These are phyloP conservation scores for Cladosporium cucumerinum DNA, from an alignment of 2,329 filamentous ascomycete genomes.

Conservation along the genomic window DNA sequence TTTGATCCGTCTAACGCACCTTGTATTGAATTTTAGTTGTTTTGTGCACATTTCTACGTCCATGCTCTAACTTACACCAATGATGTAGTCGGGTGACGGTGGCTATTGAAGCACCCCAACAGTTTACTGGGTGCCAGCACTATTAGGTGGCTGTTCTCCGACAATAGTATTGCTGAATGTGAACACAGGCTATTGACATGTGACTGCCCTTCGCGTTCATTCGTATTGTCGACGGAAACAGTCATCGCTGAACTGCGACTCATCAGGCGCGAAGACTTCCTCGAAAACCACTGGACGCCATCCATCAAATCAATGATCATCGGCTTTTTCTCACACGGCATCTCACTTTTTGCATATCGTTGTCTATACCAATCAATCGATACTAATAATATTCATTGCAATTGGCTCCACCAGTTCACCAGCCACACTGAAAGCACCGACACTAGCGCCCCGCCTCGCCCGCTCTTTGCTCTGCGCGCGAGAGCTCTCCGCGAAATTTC, in stretches of 20 bases:
- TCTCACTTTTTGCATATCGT: background rate
- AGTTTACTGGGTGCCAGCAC: background rate
- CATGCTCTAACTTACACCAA: background rate
- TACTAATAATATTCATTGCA: background rate
- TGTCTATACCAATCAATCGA: background rate
- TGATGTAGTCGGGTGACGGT: background rate
- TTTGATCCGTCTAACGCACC: background rate
- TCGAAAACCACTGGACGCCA: background rate
- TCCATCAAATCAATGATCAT: background rate
- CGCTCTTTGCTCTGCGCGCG: background rate
- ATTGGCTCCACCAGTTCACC: background rate
- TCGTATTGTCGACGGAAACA: background rate
- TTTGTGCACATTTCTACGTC: background rate
- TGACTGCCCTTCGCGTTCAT: background rate
- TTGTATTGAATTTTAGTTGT: background rate
- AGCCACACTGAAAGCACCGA: background rate
- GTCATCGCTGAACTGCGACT: background rate
- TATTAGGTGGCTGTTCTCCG: background rate
- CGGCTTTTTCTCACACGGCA: background rate
- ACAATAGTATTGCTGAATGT: background rate
- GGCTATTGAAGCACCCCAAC: background rate
- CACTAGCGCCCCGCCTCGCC: slow-evolving; percentile 1
- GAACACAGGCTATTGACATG: background rate
- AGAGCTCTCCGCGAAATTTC: slow-evolving; percentile 13
- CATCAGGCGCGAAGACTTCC: background rate